A percentile compares a stretch with the other conserved stretches of the same genome.
These are phyloP conservation scores for Heliamphora exappendiculata DNA, from an alignment of 148 eudicot genomes.

Conservation along the genomic window DNA sequence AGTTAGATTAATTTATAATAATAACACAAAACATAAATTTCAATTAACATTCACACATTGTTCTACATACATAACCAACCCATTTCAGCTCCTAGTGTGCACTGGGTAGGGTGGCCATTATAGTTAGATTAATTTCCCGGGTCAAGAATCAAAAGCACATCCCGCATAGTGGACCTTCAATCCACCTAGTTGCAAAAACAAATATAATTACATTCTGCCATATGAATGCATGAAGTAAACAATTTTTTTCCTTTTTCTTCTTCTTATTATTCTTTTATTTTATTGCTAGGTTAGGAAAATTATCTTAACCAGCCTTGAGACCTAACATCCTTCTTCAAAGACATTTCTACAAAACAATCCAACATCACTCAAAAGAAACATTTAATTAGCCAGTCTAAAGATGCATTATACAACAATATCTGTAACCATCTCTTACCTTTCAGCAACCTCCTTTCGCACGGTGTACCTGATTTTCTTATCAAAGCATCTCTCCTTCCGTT, in stretches of 20 bases:
- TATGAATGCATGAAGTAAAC: neutral
- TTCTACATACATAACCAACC: neutral
- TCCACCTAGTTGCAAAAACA: neutral
- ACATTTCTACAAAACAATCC: neutral
- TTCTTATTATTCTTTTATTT: no score
- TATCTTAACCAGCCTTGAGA: neutral
- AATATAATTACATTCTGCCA: no score
- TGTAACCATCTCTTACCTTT: conserved; percentile 27
- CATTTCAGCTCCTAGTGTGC: neutral
- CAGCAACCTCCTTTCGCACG: conserved; percentile 64
- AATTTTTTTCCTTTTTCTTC: no score
- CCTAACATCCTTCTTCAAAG: neutral
- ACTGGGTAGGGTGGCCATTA: neutral
- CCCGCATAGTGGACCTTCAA: neutral
- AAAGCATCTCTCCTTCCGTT: conserved; percentile 56
- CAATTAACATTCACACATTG: no score
- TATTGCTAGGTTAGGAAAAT: neutral
- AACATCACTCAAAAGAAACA: neutral
- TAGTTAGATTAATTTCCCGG: neutral
- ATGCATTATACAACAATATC: neutral
- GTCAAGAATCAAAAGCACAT: neutral
- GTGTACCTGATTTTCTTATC: conserved; percentile 62
- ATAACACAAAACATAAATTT: no score
- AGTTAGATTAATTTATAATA: neutral
- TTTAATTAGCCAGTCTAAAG: neutral